Percentiles rank a stretch among this genome's conserved stretches.
Conservation (phyloP, 768 basidiomycete species). For the Mycena belliarum region DNA sequence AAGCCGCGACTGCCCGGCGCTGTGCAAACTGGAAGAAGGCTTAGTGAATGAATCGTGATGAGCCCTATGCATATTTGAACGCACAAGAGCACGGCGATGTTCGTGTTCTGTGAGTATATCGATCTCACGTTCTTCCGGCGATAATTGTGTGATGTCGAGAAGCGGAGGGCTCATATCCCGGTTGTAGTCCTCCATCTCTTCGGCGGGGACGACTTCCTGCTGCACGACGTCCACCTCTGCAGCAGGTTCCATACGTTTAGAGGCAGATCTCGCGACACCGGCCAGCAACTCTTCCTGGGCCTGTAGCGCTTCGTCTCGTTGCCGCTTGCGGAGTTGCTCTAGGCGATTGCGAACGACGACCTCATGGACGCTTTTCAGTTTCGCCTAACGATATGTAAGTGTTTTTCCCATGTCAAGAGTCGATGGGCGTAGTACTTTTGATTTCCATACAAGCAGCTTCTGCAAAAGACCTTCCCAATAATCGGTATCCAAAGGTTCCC, state of each 20-base stretch:
- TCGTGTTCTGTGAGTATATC: slow-evolving; percentile 73
- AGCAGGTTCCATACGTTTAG: slow-evolving; percentile 40
- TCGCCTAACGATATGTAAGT: slow-evolving; percentile 56
- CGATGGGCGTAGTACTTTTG: slow-evolving; percentile 60
- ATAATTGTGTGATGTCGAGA: slow-evolving; percentile 68
- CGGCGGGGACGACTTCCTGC: slow-evolving; percentile 40
- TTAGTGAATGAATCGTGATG: slow-evolving; percentile 1
- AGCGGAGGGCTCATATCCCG: slow-evolving; percentile 85
- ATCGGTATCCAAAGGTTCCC: slow-evolving; percentile 94
- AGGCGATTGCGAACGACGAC: slow-evolving; percentile 95
- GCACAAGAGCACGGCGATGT: slow-evolving; percentile 64
- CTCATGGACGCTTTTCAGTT: slow-evolving; percentile 90
- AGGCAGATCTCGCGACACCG: slow-evolving; percentile 67
- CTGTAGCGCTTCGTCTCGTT: slow-evolving; percentile 93
- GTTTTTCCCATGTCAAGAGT: slow-evolving; percentile 5
- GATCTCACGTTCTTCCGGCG: slow-evolving; percentile 78
- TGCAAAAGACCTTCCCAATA: slow-evolving; percentile 96
- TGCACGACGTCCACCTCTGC: slow-evolving; percentile 32
- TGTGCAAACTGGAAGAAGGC: slow-evolving; percentile 63
- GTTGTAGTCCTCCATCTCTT: slow-evolving; percentile 78
- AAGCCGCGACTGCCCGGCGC: slow-evolving; percentile 79
- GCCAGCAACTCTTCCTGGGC: slow-evolving; percentile 90
- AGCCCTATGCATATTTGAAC: slow-evolving; percentile 28
- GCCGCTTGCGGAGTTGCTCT: slow-evolving; percentile 92
- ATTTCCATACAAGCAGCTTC: slow-evolving; percentile 94